Conservation (phyloP, 345 rosid genomes). For the Hypericum androsaemum region DNA sequence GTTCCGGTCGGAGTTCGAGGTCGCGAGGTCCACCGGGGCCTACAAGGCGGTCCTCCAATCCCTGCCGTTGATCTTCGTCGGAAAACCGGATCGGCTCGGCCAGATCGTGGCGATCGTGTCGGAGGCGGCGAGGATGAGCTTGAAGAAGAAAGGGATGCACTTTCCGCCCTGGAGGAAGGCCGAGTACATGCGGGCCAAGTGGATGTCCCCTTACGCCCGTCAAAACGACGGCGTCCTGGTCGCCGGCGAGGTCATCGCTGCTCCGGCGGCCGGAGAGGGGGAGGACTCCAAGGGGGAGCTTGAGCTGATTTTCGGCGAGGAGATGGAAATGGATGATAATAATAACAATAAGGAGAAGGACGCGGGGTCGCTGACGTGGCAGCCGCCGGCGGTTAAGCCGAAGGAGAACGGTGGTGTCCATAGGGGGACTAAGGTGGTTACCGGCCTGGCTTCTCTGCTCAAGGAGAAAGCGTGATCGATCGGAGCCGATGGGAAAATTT, state of each 20-base stretch:
- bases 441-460: conserved; percentile 83
- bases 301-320: conserved; percentile 58
- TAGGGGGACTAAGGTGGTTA: conserved; percentile 59
- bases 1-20: conserved; percentile 76
- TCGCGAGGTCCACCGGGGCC: conserved; percentile 69
- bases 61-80: conserved; percentile 66
- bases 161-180: conserved; percentile 85
- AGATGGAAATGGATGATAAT: conserved; percentile 8
- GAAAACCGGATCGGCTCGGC: conserved; percentile 58
- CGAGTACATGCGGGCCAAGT: conserved; percentile 66
- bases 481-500: too few relatives aligned
- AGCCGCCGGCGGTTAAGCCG: conserved; percentile 47
- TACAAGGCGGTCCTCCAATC: conserved; percentile 62
- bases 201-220: conserved; percentile 1
- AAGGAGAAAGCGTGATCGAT: conserved; percentile 48
- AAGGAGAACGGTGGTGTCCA: conserved; percentile 29
- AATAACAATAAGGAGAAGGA: conserved; percentile 1
- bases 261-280: not conserved
- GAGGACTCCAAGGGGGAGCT: conserved; percentile 32
- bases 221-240: conserved; percentile 6
- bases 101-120: conserved; percentile 50
- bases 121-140: conserved; percentile 65
- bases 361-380: conserved; percentile 30
- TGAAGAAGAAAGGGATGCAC: conserved; percentile 88
- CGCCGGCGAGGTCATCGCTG: not conserved